Conservation (phyloP, 208 protist species). For the Trypanosoma rangeli region DNA sequence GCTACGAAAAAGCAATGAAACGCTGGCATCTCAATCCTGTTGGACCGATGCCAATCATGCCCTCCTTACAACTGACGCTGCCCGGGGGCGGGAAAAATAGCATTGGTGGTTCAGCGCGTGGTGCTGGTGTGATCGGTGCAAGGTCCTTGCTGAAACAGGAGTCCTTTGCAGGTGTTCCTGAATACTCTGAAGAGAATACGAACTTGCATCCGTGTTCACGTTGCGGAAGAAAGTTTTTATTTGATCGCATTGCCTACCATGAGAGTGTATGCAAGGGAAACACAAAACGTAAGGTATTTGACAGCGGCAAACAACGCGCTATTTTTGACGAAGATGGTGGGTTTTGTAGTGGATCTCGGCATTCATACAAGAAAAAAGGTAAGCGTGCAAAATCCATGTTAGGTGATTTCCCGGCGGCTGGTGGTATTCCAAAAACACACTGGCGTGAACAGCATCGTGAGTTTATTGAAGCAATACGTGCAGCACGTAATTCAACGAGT, state of each 20-base stretch:
- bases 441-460: slow-evolving; percentile 91
- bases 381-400: slow-evolving; percentile 12
- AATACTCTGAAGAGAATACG: slow-evolving; percentile 37
- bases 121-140: slow-evolving; percentile 44
- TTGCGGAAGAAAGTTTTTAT: slow-evolving; percentile 87
- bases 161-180: slow-evolving; percentile 14
- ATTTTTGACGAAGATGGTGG: slow-evolving; percentile 35
- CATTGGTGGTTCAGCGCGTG: slow-evolving; percentile 35
- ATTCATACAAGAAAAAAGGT: slow-evolving; percentile 13
- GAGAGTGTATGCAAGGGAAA: slow-evolving; percentile 87
- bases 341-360: slow-evolving; percentile 30
- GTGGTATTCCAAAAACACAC: slow-evolving; percentile 42
- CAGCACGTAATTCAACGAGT: slow-evolving; percentile 11
- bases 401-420: slow-evolving; percentile 8
- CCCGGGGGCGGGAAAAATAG: slow-evolving; percentile 5
- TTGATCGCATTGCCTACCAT: slow-evolving; percentile 89
- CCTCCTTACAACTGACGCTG: slow-evolving; percentile 15
- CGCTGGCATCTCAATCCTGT: slow-evolving; percentile 73
- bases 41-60: slow-evolving; percentile 82
- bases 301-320: slow-evolving; percentile 74
- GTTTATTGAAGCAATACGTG: slow-evolving; percentile 80
- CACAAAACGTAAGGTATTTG: slow-evolving; percentile 72
- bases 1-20: slow-evolving; percentile 87
- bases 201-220: slow-evolving; percentile 86
- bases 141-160: slow-evolving; percentile 35